phyloP scores from a whole-genome alignment of 2,329 filamentous ascomycete species.

The Cercospora zeina region DNA sequence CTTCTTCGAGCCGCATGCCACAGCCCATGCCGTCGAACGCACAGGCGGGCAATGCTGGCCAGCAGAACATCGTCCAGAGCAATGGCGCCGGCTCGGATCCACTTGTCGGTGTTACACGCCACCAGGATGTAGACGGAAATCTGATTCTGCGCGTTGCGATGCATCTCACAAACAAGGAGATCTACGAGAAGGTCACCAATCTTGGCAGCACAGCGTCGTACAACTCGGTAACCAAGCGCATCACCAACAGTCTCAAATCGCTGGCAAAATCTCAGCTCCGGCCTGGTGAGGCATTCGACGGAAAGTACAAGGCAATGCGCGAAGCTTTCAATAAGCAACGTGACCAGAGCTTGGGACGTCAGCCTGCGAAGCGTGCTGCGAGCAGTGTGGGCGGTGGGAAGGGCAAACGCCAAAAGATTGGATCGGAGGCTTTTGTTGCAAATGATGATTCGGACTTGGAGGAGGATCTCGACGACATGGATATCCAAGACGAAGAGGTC shows the following conservation, averaged over 20 bases:
- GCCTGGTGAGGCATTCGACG: not conserved
- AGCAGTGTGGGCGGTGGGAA: not conserved
- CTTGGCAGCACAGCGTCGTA: not conserved
- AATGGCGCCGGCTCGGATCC: not conserved
- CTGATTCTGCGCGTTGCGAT: slow-evolving; percentile 6
- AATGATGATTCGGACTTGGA: not conserved
- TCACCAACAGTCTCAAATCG: slow-evolving; percentile 9
- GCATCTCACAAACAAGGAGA: slow-evolving; percentile 9
- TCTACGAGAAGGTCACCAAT: not conserved
- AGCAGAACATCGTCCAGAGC: not conserved
- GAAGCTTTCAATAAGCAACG: not conserved
- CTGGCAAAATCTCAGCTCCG: not conserved
- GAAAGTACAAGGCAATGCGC: not conserved
- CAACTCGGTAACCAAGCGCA: slow-evolving; percentile 9
- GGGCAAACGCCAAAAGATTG: not conserved
- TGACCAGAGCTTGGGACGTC: not conserved
- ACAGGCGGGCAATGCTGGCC: not conserved
- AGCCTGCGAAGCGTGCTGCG: not conserved
- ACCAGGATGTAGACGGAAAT: not conserved
- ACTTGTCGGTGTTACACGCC: not conserved
- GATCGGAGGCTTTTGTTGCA: not conserved
- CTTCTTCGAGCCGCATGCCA: not conserved
- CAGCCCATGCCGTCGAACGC: not conserved
- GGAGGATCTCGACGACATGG: not conserved
- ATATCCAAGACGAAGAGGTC: not conserved